Percentiles rank a stretch among this genome's conserved stretches.
phyloP scores from a whole-genome alignment of 2,329 filamentous ascomycete genomes.

The Hypoxylon sp. region DNA sequence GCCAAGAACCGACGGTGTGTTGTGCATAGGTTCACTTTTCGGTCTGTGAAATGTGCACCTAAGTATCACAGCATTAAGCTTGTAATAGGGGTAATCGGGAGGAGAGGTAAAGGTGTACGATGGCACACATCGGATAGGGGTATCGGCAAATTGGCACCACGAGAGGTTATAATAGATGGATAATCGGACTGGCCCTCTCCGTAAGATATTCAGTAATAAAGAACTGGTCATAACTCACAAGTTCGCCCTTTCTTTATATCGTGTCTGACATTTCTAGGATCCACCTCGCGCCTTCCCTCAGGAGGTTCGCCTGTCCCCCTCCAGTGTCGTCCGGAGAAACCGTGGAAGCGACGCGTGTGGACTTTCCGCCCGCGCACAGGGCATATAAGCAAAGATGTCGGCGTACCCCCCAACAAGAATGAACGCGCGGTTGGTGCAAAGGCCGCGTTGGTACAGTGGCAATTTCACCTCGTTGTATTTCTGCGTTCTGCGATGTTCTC shows the following conservation, averaged over 20 bases:
- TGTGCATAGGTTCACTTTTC: slow-evolving; percentile 20
- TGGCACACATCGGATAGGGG: not conserved
- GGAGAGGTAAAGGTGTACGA: not conserved
- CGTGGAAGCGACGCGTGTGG: not conserved
- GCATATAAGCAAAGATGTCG: not conserved
- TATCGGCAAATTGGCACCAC: slow-evolving; percentile 2
- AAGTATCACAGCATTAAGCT: slow-evolving; percentile 10
- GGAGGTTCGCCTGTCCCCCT: not conserved
- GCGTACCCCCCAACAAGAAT: not conserved
- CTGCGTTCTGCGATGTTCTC: not conserved
- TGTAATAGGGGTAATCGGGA: not conserved
- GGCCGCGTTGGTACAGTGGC: not conserved
- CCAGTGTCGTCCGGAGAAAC: too few relatives aligned
- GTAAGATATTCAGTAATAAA: not conserved
- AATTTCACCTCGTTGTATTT: not conserved
- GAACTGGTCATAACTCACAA: not conserved
- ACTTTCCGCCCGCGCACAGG: not conserved
- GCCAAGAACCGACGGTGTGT: slow-evolving; percentile 34
- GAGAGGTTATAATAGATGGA: not conserved
- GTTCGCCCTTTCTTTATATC: not conserved
- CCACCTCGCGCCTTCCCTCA: not conserved
- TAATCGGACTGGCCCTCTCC: not conserved
- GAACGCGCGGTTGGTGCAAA: not conserved
- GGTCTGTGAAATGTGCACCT: not conserved
- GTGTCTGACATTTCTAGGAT: not conserved